Evolutionary conservation across 768 basidiomycete genomes (phyloP).

Genomic region (Saitozyma podzolica): DNA sequence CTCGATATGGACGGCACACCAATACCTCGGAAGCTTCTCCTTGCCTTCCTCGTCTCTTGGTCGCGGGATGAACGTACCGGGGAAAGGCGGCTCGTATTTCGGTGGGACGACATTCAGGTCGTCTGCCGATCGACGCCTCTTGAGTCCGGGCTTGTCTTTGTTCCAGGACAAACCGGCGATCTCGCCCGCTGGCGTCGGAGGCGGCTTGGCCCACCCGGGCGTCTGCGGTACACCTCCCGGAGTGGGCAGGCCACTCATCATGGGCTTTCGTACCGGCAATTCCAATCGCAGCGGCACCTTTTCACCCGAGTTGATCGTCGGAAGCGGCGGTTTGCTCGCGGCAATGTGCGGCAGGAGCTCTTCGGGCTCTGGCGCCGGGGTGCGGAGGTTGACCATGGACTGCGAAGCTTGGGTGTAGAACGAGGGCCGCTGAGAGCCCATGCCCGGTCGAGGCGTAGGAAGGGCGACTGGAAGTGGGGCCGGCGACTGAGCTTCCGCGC

Average conservation of each 20-base stretch:
- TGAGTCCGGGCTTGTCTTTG: slow-evolving; percentile 29
- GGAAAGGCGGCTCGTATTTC: slow-evolving; percentile 52
- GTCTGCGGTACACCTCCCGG: slow-evolving; percentile 5
- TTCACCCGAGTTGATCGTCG: slow-evolving; percentile 33
- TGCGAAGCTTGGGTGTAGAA: slow-evolving; percentile 34
- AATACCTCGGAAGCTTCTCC: slow-evolving; percentile 78
- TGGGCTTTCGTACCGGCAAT: slow-evolving; percentile 10
- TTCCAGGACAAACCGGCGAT: slow-evolving; percentile 28
- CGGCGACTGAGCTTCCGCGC: too few relatives aligned
- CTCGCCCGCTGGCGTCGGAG: slow-evolving; percentile 46
- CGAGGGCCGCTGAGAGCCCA: slow-evolving; percentile 19
- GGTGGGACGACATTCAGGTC: slow-evolving; percentile 53
- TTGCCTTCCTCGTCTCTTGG: slow-evolving; percentile 70
- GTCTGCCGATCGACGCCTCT: slow-evolving; percentile 53
- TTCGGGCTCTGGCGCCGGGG: slow-evolving; percentile 1
- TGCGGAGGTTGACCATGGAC: slow-evolving; percentile 43
- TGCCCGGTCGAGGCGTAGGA: too few relatives aligned
- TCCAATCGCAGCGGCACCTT: slow-evolving; percentile 31
- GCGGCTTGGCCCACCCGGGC: slow-evolving; percentile 43
- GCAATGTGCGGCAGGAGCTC: not conserved
- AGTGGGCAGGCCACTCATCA: slow-evolving; percentile 8
- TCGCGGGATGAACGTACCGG: slow-evolving; percentile 45
- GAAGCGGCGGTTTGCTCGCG: slow-evolving; percentile 10
- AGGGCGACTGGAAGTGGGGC: too few relatives aligned
- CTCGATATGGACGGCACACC: slow-evolving; percentile 75